Evolutionary conservation across 2,329 filamentous ascomycete species (phyloP), one percentile per base, ranked within the genome.

Genomic region (Colletotrichum higginsianum): DNA sequence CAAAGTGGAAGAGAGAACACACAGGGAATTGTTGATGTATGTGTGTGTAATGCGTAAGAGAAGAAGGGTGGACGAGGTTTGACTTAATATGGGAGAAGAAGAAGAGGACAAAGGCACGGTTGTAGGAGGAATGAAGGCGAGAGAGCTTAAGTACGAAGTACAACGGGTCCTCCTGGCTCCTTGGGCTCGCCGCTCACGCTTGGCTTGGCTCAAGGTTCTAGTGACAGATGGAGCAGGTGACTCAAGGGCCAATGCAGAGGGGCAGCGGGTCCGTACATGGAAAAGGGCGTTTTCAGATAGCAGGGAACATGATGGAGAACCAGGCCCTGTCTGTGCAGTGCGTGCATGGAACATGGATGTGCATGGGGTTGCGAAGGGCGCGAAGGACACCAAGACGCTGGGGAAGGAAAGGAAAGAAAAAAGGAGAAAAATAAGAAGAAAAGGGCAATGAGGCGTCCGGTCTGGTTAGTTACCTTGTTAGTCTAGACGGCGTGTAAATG

Each of bases 171-270:
- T 35, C 30, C 30, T 35, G 26, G 26, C 26, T 30, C 5, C 26
- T 30, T 30, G 26, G 26, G 30, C 30, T 35, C 30, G 30, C 30
- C 30, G 30, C 30, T 49, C 66, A 63, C 58, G 47, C 47, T 53
- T 53, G 61, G 38, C 49, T 49, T 52, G 68, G 64, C 26, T 49
- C 46, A 63, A 71, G 65, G 58, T 71, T 69, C 53, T 44, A 68
- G 69, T 71, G 69, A 71, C 69, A 68, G 69, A 71, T 68, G 65
- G 65, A 71, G 69, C 69, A 71, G 69, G 71, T 73, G 71, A 73
- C 71, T 73, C 71, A 67, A 73, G 42, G 50, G 55, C 67, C 71
- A 67, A 73, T 71, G 69, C 69, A 64, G 56, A 71, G 66, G 69
- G 65, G 69, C 65, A 58, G 69, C 69, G 65, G 69, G 66, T 72